Percentiles rank a stretch among this genome's conserved stretches.
Conservation (phyloP, 768 basidiomycete species). For the Paxillus ammoniavirescens region DNA sequence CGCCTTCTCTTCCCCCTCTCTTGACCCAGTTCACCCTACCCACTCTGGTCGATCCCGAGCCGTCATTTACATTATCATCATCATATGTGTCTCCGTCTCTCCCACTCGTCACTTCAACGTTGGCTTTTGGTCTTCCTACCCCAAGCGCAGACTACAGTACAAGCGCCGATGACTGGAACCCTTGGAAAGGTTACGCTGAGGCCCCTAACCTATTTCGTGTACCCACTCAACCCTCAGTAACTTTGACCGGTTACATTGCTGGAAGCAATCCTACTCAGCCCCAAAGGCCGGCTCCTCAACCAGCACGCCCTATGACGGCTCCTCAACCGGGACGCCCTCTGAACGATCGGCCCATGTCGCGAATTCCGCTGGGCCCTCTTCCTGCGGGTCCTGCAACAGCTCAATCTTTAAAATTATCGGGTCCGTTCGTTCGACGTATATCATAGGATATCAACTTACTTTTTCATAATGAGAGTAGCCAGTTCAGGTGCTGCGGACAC, state of each 20-base stretch:
- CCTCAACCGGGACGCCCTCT: background rate
- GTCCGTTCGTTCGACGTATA: slow-evolving; percentile 15
- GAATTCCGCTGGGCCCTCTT: background rate
- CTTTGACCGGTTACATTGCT: background rate
- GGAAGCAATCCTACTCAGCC: background rate
- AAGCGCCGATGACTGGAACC: slow-evolving; percentile 20
- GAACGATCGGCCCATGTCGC: background rate
- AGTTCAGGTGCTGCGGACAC: slow-evolving; percentile 1
- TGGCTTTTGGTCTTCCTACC: background rate
- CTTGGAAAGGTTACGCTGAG: slow-evolving; percentile 15
- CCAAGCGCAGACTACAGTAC: background rate
- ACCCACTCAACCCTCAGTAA: background rate
- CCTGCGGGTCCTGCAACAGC: background rate
- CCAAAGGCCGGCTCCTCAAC: background rate
- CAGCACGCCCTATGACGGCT: background rate
- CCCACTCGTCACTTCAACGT: slow-evolving; percentile 18
- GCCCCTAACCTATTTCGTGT: background rate
- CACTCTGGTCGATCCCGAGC: slow-evolving; percentile 27
- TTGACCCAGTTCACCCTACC: slow-evolving; percentile 40
- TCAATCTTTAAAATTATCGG: background rate
- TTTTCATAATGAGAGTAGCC: slow-evolving; percentile 1
- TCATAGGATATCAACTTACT: slow-evolving; percentile 4
- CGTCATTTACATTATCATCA: slow-evolving; percentile 4
- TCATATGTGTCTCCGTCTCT: background rate
- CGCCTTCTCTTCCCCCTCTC: slow-evolving; percentile 39